Evolutionary conservation across 2,329 filamentous ascomycete genomes (phyloP).

Genomic region (Pestalotiopsis sp.): DNA sequence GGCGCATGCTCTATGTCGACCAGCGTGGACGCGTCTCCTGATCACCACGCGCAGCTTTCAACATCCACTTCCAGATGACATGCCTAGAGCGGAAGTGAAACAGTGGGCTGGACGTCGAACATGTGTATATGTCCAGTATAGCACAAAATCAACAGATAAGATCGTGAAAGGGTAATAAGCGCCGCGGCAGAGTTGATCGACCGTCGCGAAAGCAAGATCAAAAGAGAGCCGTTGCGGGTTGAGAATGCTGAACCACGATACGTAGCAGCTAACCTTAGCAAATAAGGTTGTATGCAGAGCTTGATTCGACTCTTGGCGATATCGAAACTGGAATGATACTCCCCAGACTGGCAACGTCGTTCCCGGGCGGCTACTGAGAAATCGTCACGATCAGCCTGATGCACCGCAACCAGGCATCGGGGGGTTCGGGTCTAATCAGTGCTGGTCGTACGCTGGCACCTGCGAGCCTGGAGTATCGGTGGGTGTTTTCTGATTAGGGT

Average conservation of each 20-base stretch:
- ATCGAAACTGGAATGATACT: not conserved
- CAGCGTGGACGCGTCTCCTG: slow-evolving; percentile 17
- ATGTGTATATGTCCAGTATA: not conserved
- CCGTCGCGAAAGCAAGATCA: not conserved
- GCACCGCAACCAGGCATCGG: not conserved
- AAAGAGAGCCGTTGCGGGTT: not conserved
- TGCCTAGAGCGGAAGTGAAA: slow-evolving; percentile 15
- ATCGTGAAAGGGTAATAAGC: not conserved
- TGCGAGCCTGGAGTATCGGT: not conserved
- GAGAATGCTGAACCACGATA: not conserved
- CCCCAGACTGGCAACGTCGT: not conserved
- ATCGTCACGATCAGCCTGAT: not conserved
- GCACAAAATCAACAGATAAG: not conserved
- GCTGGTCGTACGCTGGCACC: not conserved
- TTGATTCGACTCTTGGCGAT: not conserved
- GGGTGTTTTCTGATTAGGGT: too few relatives aligned
- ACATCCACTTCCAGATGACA: slow-evolving; percentile 4
- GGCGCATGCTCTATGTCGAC: slow-evolving; percentile 19
- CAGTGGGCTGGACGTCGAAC: not conserved
- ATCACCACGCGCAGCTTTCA: slow-evolving; percentile 12
- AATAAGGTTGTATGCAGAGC: not conserved
- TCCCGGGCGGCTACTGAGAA: slow-evolving; percentile 4
- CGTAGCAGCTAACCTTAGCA: not conserved
- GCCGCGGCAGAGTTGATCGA: not conserved
- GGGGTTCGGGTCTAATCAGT: not conserved